Evolutionary conservation across 805 yeast genomes (phyloP), one percentile per base, ranked within the genome.

Genomic region (Yarrowia sp.): DNA sequence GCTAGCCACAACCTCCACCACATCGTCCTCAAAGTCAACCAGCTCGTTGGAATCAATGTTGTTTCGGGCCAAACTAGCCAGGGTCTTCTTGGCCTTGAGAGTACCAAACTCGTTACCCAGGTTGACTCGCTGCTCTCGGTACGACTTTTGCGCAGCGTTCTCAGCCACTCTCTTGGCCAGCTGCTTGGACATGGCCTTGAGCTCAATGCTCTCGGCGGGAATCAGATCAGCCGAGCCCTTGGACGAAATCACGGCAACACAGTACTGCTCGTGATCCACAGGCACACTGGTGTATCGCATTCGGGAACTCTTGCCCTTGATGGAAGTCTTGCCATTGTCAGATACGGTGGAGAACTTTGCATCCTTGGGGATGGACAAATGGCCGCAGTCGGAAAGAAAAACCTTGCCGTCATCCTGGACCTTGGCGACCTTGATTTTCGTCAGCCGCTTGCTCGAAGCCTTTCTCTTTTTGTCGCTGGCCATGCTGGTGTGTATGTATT

Each of bases 21-120:
- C 92, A 70, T 90, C 95, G 66, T 84, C 75, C 73, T 93, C 95
- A 61, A 86, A 79, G 66, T 82, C 88, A 65, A 83, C 88, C 69
- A 95, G 82, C 75, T 86, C 84, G 62, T 85, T 96, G 1, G 97
- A 83, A 74, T 95, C 98, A 72, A 95, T 86, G 71, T 89, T 82
- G 77, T 95, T 95, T 75, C 88, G 85, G 71, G 87, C 95, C 71
- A 85, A 77, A 73, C 88, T 93, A 61, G 83, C 79, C 71, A 95
- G 89, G 36, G 96, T 96, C 70, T 90, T 88, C 79, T 91, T 93
- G 67, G 98, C 98, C 79, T 86, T 92, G 79, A 90, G 92, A 66
- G 99, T 93, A 82, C 99, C 99, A 71, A 95, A 95, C 2, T 95
- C 96, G 77, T 91, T 93, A 72, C 99, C 99, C 72, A 95, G 82